Base-by-base conservation (phyloP, 177 flowering plant genomes). In the Telopea speciosissima region DNA sequence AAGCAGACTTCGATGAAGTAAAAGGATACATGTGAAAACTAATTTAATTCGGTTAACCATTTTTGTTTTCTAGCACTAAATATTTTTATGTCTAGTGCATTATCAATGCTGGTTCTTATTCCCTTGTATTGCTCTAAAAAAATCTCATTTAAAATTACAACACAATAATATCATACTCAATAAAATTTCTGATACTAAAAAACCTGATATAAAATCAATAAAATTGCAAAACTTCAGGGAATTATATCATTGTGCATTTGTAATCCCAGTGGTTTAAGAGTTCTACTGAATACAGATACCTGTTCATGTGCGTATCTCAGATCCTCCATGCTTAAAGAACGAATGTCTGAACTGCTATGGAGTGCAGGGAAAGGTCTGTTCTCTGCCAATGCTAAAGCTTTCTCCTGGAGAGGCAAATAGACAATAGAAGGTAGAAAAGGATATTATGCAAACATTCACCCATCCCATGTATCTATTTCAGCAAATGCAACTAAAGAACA, bases 281-380 rank as follows among this genome's bases (percentile, higher is more conserved):
- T 58, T 28, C 17, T 14, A 4, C 8, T 5, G 31, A 56, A 56
- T 9, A 45, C 8, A 42, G 17, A 40, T 81, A 91, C 98, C 94
- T 94, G 98, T 61, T 94, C 97, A 74, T 92, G 98, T 21, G 98
- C 98, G 74, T 68, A 77, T 80, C 66, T 90, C 28, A 94, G 83
- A 79, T 94, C 98, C 45, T 85, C 85, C 85, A 85, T 83, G 83
- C 77, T 86, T 62, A 92, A 69, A 60, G 92, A 82, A 17, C 98
- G 96, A 56, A 90, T 40, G 60, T 94, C 93, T 17, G 81, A 64
- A 70, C 91, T 84, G 77, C 85, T 78, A 74, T 83, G 80, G 72
- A 88, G 76, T 24, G 83, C 63, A 62, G 97, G 96, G 52, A 68
- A 40, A 1, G 92, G 81, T 74, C 79, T 83, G 66, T 78, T 85